Conservation (phyloP, 2,329 filamentous ascomycete genomes). For the Aureobasidium lini region DNA sequence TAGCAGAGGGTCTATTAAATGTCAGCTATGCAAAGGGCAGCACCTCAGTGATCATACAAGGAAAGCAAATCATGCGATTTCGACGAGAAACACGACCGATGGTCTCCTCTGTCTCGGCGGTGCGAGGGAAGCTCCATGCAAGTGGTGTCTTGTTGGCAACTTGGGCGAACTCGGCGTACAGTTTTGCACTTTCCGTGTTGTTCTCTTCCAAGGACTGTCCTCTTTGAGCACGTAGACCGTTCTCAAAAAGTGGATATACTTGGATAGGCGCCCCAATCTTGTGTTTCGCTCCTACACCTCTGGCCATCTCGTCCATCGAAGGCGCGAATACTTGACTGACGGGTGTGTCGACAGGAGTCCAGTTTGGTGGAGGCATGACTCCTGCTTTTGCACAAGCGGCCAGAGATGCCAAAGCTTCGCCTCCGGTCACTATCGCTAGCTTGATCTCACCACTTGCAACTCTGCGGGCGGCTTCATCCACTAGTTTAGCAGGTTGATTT, state of each 20-base stretch:
- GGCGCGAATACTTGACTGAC: slow-evolving; percentile 45
- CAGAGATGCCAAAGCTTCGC: slow-evolving; percentile 56
- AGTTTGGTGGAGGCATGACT: slow-evolving; percentile 52
- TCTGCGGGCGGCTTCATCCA: slow-evolving; percentile 56
- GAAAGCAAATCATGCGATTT: slow-evolving; percentile 62
- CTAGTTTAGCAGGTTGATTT: slow-evolving; percentile 53
- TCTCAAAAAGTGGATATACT: slow-evolving; percentile 61
- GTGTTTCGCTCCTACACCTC: slow-evolving; percentile 51
- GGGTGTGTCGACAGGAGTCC: slow-evolving; percentile 44
- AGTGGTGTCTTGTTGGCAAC: slow-evolving; percentile 47
- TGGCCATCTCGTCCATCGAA: slow-evolving; percentile 34
- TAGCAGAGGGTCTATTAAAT: slow-evolving; percentile 51
- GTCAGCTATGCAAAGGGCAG: slow-evolving; percentile 14
- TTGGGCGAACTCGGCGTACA: slow-evolving; percentile 56
- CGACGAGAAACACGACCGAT: slow-evolving; percentile 49
- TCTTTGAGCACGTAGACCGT: slow-evolving; percentile 51
- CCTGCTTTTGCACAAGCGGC: slow-evolving; percentile 45
- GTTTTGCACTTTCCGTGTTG: slow-evolving; percentile 48
- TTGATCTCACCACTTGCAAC: slow-evolving; percentile 47
- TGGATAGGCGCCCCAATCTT: slow-evolving; percentile 57
- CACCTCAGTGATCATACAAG: slow-evolving; percentile 39
- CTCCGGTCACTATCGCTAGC: slow-evolving; percentile 54
- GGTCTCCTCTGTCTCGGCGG: slow-evolving; percentile 37
- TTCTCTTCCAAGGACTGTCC: slow-evolving; percentile 50
- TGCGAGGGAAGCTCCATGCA: slow-evolving; percentile 51